phyloP scores from a whole-genome alignment of 129 eudicot genomes.

The Heracleum sosnowskyi region DNA sequence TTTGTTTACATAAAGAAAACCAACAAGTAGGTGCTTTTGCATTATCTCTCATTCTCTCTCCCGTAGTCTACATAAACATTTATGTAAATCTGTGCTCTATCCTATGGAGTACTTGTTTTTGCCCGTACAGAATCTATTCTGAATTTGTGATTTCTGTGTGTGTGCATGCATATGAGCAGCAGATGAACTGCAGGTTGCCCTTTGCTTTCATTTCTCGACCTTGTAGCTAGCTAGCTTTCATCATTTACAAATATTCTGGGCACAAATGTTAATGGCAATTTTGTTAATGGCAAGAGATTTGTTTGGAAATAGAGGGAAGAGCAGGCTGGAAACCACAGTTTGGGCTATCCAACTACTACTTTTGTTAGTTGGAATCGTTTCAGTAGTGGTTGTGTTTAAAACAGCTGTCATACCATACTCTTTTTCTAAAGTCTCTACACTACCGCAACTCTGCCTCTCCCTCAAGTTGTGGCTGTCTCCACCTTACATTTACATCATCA shows the following conservation, averaged over 20 bases:
- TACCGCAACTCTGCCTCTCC: conserved; percentile 20
- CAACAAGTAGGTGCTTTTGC: neutral
- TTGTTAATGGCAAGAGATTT: conserved; percentile 13
- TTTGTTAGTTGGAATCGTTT: conserved; percentile 21
- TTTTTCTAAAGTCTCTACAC: conserved; percentile 11
- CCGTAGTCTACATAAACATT: neutral
- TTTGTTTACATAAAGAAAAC: neutral
- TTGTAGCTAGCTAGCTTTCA: neutral
- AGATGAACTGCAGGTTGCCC: conserved; percentile 3
- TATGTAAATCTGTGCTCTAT: neutral
- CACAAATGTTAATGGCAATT: conserved; percentile 1
- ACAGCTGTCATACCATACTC: conserved; percentile 18
- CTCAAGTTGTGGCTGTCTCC: conserved; percentile 45
- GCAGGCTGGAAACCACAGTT: conserved; percentile 7
- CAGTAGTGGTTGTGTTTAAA: conserved; percentile 22
- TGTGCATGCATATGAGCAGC: neutral
- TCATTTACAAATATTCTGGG: neutral
- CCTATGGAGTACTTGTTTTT: neutral
- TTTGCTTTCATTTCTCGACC: neutral
- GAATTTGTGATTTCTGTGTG: no score
- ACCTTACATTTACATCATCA: conserved; percentile 45
- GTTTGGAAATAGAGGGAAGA: neutral
- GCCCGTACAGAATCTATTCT: conserved; percentile 10
- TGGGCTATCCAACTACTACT: conserved; percentile 28
- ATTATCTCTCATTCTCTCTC: neutral